Percentiles rank a stretch among this genome's conserved stretches.
phyloP scores from a whole-genome alignment of 306 rosid genomes.

The Glycyrrhiza uralensis region DNA sequence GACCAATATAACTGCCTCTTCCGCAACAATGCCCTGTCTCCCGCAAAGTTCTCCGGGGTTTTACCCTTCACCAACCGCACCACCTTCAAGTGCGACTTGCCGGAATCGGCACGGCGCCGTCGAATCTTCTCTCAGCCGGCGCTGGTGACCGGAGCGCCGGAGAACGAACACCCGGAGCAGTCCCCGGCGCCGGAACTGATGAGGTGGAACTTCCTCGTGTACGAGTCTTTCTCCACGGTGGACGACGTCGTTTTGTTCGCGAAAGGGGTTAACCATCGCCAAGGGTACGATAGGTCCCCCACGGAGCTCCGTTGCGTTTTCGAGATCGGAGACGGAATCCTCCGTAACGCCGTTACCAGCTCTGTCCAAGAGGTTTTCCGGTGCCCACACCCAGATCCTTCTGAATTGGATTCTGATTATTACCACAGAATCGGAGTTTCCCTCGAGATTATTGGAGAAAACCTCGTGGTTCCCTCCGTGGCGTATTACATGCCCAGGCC shows the following conservation, averaged over 20 bases:
- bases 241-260: constrained; percentile 64
- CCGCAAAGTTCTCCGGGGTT: constrained; percentile 37
- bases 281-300: constrained; percentile 38
- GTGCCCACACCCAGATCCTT: constrained; percentile 55
- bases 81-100: constrained; percentile 53
- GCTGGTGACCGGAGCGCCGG: constrained; percentile 15
- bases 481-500: constrained; percentile 44
- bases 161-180: background rate
- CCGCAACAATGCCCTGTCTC: constrained; percentile 37
- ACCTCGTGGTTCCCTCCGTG: constrained; percentile 50
- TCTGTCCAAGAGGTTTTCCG: constrained; percentile 74
- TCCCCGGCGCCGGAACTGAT: constrained; percentile 27
- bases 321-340: constrained; percentile 9
- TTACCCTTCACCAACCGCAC: constrained; percentile 32
- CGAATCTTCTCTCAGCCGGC: constrained; percentile 45
- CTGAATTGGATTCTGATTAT: background rate
- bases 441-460: constrained; percentile 41
- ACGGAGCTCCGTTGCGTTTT: constrained; percentile 55
- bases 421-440: constrained; percentile 34
- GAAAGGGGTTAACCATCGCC: constrained; percentile 63
- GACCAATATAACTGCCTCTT: constrained; percentile 40
- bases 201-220: constrained; percentile 54
- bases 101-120: constrained; percentile 35
- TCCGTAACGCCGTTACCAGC: constrained; percentile 49
- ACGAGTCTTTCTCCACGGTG: constrained; percentile 56